Base-by-base conservation (phyloP, 768 basidiomycete species). In the Xerocomellus dryophilus region DNA sequence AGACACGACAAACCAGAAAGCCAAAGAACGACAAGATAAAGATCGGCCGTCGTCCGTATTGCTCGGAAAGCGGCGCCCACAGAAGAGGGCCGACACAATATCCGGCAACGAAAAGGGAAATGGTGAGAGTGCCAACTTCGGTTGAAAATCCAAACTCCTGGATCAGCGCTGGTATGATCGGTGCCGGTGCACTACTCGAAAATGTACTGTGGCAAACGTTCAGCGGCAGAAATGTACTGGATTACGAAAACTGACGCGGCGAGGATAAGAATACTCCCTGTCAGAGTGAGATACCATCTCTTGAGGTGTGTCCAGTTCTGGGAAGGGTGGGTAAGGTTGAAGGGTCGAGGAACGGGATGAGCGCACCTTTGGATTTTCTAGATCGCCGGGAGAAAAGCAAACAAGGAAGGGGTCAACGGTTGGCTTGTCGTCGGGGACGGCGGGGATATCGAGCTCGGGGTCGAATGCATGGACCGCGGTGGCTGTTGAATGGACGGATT, bases 101-200 rank as follows among this genome's bases (percentile, higher is more conserved):
- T n/a, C 85, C 85, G n/a, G 75, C 76, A 14, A 87, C 78, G 65
- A 86, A 87, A 5, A 87, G 74, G 2, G 85, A 79, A 31, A 86
- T 75, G 0, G 78, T 79, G 43, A 86, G 73, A 9, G 74, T 76
- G 6, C 72, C 82, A 23, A 83, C 74, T 62, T 80, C 82, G 29
- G 69, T 18, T 6, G 78, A 76, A 62, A 86, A 74, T 10, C 71
- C 57, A 56, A 84, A 84, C 32, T 80, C 66, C 8, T 73, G 51
- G 57, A 72, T 73, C 35, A 87, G 62, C 17, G 74, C 62, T 2
- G 69, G 65, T 29, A 79, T 68, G 51, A 83, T 72, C 6, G 79
- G 76, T 25, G 81, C 73, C 2, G 84, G 81, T 0, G 81, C 80
- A 15, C 83, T 78, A 57, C 83, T 84, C 15, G 85, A 77, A 62